Base-by-base conservation (phyloP, 306 rosid genomes). In the Inga laurina region DNA sequence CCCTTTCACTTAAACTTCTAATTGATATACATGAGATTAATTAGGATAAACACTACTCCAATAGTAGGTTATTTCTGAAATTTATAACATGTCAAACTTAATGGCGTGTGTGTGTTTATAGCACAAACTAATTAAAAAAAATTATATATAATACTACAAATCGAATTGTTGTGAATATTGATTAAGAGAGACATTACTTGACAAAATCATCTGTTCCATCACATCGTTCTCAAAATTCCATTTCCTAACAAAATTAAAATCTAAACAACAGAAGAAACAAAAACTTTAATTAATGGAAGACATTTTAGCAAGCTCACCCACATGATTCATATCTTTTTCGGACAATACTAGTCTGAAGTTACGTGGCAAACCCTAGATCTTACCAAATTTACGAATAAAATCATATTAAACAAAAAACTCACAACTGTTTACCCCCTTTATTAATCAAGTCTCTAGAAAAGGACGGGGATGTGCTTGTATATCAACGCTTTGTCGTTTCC, bases 331-430 rank as follows among this genome's bases (percentile, higher is more conserved):
- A 54, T 79, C 72, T 76, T 67, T 30, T 24, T 45, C 39, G 41
- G 69, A 77, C 30, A 43, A 72, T 51, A 35, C 14, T 19, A 43
- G 78, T 56, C n/a, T 75, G 15, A 7, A 34, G n/a, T 75, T 76
- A 46, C 86, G 84, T 86, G 90, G 84, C 76, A 19, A 80, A 52
- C 62, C 74, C 66, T 83, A 75, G 24, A 35, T 77, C 81, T 75
- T 66, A 39, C 14, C 19, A 21, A 21, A n/a, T 67, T 44, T 5
- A 84, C 71, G 48, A 81, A 51, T 46, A 72, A 67, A 77, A 72
- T 64, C 62, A n/a, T 41, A 61, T 74, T 37, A 16, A 22, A 30
- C 39, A 74, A 48, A 74, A 46, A 32, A 79, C 15, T 4, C n/a
- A 74, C 11, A 74, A 35, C 61, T 68, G 18, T 21, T 18, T 76